Evolutionary conservation across 2,329 filamentous ascomycete species (phyloP).

Genomic region (Tolypocladium pustulatum): DNA sequence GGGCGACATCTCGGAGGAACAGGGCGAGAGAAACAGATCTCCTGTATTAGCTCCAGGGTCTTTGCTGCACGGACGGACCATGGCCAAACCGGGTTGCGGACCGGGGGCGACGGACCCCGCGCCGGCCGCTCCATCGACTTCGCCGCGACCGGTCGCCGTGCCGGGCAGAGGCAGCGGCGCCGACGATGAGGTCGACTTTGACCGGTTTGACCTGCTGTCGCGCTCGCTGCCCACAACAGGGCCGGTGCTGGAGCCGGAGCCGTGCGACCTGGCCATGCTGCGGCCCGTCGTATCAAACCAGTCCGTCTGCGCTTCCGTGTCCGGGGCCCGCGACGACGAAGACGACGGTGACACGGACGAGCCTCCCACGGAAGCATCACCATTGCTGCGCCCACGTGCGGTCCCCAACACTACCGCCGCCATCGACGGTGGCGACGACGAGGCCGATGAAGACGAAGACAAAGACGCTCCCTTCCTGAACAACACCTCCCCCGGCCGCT

Average conservation of each 20-base stretch:
- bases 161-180: background rate
- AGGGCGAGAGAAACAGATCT: background rate
- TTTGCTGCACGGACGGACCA: background rate
- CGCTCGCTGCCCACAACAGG: slow-evolving; percentile 26
- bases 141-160: background rate
- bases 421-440: background rate
- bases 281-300: slow-evolving; percentile 11
- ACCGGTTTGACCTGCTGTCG: slow-evolving; percentile 20
- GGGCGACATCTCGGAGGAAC: background rate
- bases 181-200: slow-evolving; percentile 3
- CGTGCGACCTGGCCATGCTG: slow-evolving; percentile 28
- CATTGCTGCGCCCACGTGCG: slow-evolving; percentile 12
- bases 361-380: slow-evolving; percentile 11
- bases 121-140: background rate
- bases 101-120: background rate
- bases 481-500: slow-evolving; percentile 36
- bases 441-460: background rate
- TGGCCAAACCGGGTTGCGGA: background rate
- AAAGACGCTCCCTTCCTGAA: slow-evolving; percentile 27
- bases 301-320: background rate
- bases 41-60: background rate
- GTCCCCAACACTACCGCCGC: background rate
- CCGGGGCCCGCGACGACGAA: slow-evolving; percentile 2
- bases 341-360: background rate
- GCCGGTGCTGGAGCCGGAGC: slow-evolving; percentile 30